Evolutionary conservation across 495 filamentous ascomycete genomes (phyloP), one percentile per base, ranked within the genome.

Genomic region (Penicillium antarcticum): DNA sequence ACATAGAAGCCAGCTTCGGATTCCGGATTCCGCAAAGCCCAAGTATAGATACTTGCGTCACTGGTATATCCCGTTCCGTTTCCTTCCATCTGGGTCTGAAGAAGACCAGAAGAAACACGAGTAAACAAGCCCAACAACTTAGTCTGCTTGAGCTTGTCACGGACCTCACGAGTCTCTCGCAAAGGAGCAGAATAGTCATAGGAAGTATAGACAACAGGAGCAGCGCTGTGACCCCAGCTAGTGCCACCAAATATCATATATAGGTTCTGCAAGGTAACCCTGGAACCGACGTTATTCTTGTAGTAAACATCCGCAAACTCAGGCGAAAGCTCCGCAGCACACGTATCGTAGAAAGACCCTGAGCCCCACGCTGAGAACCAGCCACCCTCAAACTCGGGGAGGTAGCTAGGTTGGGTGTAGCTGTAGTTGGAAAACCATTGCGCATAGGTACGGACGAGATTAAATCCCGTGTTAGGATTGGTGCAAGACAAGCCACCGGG

Each of bases 1-100:
- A 88, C 65, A 64, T 79, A 88, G 61, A 88, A 88, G 0, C 76
- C 76, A 26, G 79, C 76, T 33, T 73, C 62, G 0, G 75, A 82
- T 7, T 76, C 66, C 4, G 80, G 78, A 53, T 84, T 84, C 14
- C 76, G 68, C 23, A 83, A 57, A 11, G 76, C 77, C 71, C 76
- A 77, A 0, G 78, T 80, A 51, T 67, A 80, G 29, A 81, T 72
- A 13, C 48, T 51, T 11, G 46, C 32, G 47, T 69, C 71, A 36
- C 65, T 73, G 3, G 73, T 71, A 53, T 81, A 82, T 9, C 66
- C 69, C 10, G 82, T 82, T 3, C 80, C 79, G 56, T 84, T 84
- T 6, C 77, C 79, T 38, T 78, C 62, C 68, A 81, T 81, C 5
- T 78, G 48, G 2, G 78, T 81, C 47, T 76, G 68, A 3, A 78